Conservation (phyloP, 2,329 filamentous ascomycete species). For the Leptodontidium sp. region DNA sequence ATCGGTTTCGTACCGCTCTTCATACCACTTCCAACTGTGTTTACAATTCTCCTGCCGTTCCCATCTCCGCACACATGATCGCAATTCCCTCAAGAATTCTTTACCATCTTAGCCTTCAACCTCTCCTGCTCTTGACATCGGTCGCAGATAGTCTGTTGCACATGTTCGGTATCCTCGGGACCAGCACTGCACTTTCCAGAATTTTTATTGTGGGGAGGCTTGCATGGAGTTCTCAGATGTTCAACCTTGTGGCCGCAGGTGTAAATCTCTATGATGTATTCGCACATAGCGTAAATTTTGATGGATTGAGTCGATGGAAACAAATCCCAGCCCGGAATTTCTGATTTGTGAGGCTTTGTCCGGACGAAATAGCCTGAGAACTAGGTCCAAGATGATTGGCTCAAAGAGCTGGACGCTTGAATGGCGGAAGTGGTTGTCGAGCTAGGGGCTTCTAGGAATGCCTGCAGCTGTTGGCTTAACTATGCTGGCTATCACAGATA, state of each 20-base stretch:
- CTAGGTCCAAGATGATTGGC: too few species aligned
- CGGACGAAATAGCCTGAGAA: too few species aligned
- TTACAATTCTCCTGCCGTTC: not conserved
- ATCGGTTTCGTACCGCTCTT: too few species aligned
- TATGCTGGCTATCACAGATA: too few species aligned
- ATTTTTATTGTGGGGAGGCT: not conserved
- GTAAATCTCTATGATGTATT: not conserved
- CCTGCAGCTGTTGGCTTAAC: too few species aligned
- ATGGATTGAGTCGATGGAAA: too few species aligned
- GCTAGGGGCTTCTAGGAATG: too few species aligned
- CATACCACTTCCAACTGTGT: too few species aligned
- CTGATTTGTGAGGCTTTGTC: too few species aligned
- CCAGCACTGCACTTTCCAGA: not conserved
- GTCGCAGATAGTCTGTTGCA: not conserved
- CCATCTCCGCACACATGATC: not conserved
- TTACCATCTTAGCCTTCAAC: not conserved
- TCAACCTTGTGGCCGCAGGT: not conserved
- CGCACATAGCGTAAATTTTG: not conserved
- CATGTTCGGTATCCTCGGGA: not conserved
- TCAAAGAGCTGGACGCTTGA: too few species aligned
- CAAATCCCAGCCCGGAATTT: too few species aligned
- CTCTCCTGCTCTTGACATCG: not conserved
- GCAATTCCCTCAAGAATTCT: not conserved
- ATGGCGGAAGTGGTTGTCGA: too few species aligned
- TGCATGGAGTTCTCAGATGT: not conserved